Conservation (phyloP, 2,329 filamentous ascomycete genomes). For the Epichloe glyceriae region DNA sequence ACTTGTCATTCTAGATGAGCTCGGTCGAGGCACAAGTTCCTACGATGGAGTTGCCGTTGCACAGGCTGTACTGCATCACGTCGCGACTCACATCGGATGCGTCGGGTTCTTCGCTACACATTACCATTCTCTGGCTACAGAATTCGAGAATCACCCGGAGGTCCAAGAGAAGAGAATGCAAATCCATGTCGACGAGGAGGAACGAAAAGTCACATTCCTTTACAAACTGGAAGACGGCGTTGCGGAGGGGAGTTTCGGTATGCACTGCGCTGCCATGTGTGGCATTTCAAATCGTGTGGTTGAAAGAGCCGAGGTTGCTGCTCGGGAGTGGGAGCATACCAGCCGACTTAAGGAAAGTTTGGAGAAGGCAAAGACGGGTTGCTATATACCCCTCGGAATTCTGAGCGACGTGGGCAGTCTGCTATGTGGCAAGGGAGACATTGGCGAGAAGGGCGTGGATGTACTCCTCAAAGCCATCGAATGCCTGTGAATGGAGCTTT, state of each 20-base stretch:
- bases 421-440: conserved; percentile 44
- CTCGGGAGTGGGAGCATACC: conserved; percentile 89
- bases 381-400: conserved; percentile 72
- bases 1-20: conserved; percentile 90
- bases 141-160: conserved; percentile 83
- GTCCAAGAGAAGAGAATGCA: conserved; percentile 81
- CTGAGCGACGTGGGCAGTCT: conserved; percentile 78
- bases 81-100: conserved; percentile 85
- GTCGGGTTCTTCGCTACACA: conserved; percentile 96
- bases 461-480: conserved; percentile 50
- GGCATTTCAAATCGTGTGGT: conserved; percentile 78
- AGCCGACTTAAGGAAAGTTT: conserved; percentile 79
- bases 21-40: conserved; percentile 85
- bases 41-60: conserved; percentile 96
- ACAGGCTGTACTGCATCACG: conserved; percentile 91
- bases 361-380: conserved; percentile 64
- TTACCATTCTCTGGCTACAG: conserved; percentile 84
- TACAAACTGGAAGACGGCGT: conserved; percentile 91
- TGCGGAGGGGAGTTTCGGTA: conserved; percentile 92
- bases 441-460: conserved; percentile 40
- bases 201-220: conserved; percentile 84
- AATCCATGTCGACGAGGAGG: conserved; percentile 77
- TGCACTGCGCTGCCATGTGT: conserved; percentile 98
- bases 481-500: conserved; percentile 28
- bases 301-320: conserved; percentile 74